These are phyloP conservation scores for Candida sanyaensis DNA, from an alignment of 1,139 yeast genomes.

Conservation along the genomic window DNA sequence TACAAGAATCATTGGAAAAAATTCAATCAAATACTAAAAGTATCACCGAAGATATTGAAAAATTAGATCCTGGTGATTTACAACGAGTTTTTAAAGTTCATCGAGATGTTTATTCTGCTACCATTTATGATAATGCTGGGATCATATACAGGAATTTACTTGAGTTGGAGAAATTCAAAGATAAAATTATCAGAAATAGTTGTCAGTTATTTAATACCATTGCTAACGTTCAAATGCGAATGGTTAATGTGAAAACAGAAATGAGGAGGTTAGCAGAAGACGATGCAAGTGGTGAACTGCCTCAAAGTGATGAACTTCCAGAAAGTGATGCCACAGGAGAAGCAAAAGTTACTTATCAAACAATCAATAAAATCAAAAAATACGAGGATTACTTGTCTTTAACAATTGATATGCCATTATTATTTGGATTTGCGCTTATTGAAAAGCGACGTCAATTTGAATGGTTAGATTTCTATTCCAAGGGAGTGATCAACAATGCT, in stretches of 20 bases:
- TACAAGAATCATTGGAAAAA: constrained; percentile 6
- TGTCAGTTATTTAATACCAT: constrained; percentile 30
- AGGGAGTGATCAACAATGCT: constrained; percentile 49
- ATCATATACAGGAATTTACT: constrained; percentile 17
- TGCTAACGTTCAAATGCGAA: constrained; percentile 42
- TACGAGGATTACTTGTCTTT: constrained; percentile 50
- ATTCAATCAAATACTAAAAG: constrained; percentile 6
- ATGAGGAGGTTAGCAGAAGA: constrained; percentile 21
- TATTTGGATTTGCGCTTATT: constrained; percentile 75
- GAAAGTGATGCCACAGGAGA: not conserved
- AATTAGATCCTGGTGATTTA: constrained; percentile 15
- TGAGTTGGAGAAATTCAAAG: constrained; percentile 27
- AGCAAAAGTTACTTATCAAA: constrained; percentile 20
- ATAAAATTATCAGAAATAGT: constrained; percentile 24
- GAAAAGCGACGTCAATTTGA: constrained; percentile 69
- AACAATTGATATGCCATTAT: constrained; percentile 74
- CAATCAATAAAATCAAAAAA: constrained; percentile 32
- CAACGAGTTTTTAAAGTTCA: constrained; percentile 19
- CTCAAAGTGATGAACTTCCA: not conserved
- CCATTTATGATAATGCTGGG: constrained; percentile 16
- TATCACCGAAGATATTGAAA: constrained; percentile 20
- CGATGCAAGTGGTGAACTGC: constrained; percentile 2
- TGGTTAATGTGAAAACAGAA: constrained; percentile 36
- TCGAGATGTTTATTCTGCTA: constrained; percentile 16
- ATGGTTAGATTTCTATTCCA: constrained; percentile 62